A percentile compares a stretch with the other conserved stretches of the same genome.
phyloP scores from a whole-genome alignment of 2,329 filamentous ascomycete species.

The Sclerotinia nivalis region DNA sequence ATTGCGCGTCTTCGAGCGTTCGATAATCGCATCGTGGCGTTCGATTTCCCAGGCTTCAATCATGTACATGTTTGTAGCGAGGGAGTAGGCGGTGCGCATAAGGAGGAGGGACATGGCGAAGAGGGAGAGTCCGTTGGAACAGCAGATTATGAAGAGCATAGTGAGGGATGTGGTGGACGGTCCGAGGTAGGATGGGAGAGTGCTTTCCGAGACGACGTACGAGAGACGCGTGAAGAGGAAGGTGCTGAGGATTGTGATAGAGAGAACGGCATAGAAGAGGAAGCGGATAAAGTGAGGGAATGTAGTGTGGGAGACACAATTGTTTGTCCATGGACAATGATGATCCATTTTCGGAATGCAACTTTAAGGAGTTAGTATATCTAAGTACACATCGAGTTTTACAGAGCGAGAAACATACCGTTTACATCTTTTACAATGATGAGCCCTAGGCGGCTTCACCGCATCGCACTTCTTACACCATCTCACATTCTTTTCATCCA shows the following conservation, averaged over 20 bases:
- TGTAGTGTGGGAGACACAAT: constrained; percentile 80
- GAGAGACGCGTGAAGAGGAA: constrained; percentile 61
- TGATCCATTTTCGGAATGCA: constrained; percentile 84
- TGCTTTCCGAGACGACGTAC: constrained; percentile 63
- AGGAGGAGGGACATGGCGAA: constrained; percentile 67
- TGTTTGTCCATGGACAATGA: constrained; percentile 82
- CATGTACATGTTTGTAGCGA: constrained; percentile 71
- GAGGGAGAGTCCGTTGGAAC: constrained; percentile 59
- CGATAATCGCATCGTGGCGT: constrained; percentile 71
- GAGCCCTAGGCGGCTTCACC: constrained; percentile 73
- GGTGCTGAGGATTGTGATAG: constrained; percentile 59
- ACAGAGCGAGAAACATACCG: constrained; percentile 46
- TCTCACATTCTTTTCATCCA: constrained; percentile 39
- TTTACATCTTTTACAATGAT: constrained; percentile 77
- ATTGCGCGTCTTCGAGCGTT: constrained; percentile 65
- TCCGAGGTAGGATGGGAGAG: constrained; percentile 73
- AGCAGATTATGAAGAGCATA: constrained; percentile 59
- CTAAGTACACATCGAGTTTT: no score
- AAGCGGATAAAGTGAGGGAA: constrained; percentile 84
- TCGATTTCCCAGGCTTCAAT: constrained; percentile 79
- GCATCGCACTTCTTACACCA: constrained; percentile 79
- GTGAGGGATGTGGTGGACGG: constrained; percentile 61
- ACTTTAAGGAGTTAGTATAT: constrained; percentile 37
- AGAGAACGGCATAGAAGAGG: constrained; percentile 64
- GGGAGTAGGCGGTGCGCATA: constrained; percentile 59